Percentiles rank a stretch among this genome's conserved stretches.
These are phyloP conservation scores for Begonia fuchsioides DNA, from an alignment of 306 rosid genomes.

Conservation along the genomic window DNA sequence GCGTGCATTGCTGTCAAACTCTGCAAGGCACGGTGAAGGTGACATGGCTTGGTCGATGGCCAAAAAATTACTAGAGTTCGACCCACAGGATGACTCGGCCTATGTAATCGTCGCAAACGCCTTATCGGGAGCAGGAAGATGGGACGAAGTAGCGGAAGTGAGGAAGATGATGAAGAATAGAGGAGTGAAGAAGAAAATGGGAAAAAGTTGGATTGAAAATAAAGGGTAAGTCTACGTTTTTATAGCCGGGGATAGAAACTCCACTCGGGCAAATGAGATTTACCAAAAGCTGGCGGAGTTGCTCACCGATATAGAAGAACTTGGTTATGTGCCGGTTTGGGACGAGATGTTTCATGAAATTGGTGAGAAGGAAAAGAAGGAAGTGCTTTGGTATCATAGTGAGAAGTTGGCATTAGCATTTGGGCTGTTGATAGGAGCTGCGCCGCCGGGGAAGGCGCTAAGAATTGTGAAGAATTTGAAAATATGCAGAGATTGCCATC, in stretches of 20 bases:
- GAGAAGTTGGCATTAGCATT: conserved; percentile 83
- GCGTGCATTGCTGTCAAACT: conserved; percentile 62
- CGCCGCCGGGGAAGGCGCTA: conserved; percentile 47
- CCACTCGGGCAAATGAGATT: conserved; percentile 39
- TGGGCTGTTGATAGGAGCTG: conserved; percentile 51
- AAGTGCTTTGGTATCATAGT: conserved; percentile 68
- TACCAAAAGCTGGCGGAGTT: conserved; percentile 42
- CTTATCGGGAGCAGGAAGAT: conserved; percentile 46
- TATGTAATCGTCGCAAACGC: conserved; percentile 59
- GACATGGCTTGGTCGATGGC: conserved; percentile 58
- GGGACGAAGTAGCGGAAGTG: conserved; percentile 77
- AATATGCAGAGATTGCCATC: conserved; percentile 77
- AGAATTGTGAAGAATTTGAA: conserved; percentile 79
- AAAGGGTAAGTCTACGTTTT: conserved; percentile 61
- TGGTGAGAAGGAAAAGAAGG: conserved; percentile 54
- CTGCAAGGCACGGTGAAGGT: conserved; percentile 46
- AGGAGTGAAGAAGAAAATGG: conserved; percentile 58
- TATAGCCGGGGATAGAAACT: conserved; percentile 67
- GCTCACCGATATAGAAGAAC: conserved; percentile 42
- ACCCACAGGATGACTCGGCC: conserved; percentile 63
- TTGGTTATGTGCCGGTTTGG: conserved; percentile 66
- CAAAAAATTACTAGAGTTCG: conserved; percentile 41
- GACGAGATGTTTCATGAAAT: conserved; percentile 53
- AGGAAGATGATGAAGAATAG: conserved; percentile 60
- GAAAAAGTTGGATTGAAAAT: conserved; percentile 89